Evolutionary conservation across 306 rosid species (phyloP).

Genomic region (Prunus kanzakura): DNA sequence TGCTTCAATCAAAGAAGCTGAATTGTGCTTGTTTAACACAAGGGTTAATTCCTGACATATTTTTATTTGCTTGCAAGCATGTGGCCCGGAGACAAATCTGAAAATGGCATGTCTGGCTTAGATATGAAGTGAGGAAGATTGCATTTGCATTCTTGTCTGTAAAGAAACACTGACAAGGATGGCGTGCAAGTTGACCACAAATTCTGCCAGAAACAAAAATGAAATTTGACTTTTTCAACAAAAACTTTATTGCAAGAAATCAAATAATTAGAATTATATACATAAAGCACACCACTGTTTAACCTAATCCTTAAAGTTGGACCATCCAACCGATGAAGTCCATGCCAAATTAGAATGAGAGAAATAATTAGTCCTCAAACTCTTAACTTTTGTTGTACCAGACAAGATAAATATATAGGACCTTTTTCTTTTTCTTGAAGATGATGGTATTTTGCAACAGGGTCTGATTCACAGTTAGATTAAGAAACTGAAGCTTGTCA

Average conservation of each 20-base stretch:
- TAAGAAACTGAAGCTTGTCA: constrained; percentile 2
- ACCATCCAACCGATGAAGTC: neutral
- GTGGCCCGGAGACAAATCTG: neutral
- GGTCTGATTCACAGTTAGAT: neutral
- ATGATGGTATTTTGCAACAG: neutral
- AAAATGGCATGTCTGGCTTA: neutral
- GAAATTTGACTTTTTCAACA: constrained; percentile 2
- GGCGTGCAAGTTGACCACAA: neutral
- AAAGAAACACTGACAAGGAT: constrained; percentile 19
- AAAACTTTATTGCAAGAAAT: neutral
- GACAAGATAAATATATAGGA: neutral
- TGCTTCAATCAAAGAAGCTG: neutral
- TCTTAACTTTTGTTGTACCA: neutral
- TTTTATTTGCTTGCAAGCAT: neutral
- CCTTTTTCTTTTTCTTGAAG: neutral
- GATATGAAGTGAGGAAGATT: neutral
- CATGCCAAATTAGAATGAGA: constrained; percentile 19
- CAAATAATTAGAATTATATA: neutral
- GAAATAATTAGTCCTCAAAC: neutral
- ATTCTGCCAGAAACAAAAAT: neutral
- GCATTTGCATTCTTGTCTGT: constrained; percentile 20
- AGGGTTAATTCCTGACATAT: neutral
- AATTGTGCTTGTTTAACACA: neutral
- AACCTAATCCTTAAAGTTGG: constrained; percentile 25
- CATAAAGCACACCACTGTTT: neutral